Evolutionary conservation across 169 alveolate genomes (phyloP).

Genomic region (Plasmodium knowlesi): DNA sequence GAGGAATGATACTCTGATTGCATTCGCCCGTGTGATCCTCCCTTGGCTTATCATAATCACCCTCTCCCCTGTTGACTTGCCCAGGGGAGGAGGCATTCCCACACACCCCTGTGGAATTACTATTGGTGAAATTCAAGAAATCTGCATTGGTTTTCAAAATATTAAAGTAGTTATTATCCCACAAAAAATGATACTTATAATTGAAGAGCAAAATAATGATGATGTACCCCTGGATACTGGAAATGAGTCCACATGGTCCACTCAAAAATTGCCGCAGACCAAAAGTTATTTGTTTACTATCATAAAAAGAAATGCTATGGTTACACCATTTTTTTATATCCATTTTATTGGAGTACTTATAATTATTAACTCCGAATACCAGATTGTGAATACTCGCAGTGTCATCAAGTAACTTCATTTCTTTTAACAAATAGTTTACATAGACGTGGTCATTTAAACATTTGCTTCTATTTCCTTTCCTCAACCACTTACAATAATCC

Average conservation of each 20-base stretch:
- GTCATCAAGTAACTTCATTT: conserved; percentile 57
- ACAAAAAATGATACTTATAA: conserved; percentile 72
- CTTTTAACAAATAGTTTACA: conserved; percentile 51
- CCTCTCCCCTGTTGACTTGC: background rate
- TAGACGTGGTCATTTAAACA: conserved; percentile 63
- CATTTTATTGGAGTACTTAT: conserved; percentile 52
- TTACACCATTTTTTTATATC: conserved; percentile 77
- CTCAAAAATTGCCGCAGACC: conserved; percentile 78
- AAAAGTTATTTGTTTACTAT: conserved; percentile 74
- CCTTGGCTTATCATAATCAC: background rate
- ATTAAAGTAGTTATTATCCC: conserved; percentile 68
- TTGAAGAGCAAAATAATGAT: conserved; percentile 79
- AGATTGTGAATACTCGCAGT: conserved; percentile 21
- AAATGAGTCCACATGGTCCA: conserved; percentile 84
- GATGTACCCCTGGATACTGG: conserved; percentile 80
- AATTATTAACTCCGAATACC: conserved; percentile 75
- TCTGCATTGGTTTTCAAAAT: conserved; percentile 61
- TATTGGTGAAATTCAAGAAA: conserved; percentile 26
- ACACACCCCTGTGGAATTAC: background rate
- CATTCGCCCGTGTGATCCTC: background rate
- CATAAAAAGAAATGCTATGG: conserved; percentile 78
- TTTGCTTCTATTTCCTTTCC: conserved; percentile 67
- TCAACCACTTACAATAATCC: conserved; percentile 66
- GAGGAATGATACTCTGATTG: background rate
- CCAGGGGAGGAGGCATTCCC: background rate